Percentiles rank a stretch among this genome's conserved stretches.
Evolutionary conservation across 257 asterid species (phyloP).

Genomic region (Solanum raphanifolium): DNA sequence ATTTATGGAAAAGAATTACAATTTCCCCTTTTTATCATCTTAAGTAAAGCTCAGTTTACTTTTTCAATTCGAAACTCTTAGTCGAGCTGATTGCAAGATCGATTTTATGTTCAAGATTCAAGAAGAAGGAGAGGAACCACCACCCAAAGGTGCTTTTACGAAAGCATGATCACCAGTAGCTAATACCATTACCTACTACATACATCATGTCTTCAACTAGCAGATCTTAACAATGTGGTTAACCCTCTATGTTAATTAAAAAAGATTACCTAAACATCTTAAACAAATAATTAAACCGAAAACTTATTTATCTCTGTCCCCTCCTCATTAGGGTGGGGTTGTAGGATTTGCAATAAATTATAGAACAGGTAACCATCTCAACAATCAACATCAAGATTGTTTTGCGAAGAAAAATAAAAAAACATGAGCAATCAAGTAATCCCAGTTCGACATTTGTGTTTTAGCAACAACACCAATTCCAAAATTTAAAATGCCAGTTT

Average conservation of each 20-base stretch:
- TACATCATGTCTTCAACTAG: neutral
- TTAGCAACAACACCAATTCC: neutral
- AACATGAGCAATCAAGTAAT: neutral
- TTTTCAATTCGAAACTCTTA: neutral
- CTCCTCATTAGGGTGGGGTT: neutral
- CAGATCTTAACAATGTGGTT: neutral
- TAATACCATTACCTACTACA: neutral
- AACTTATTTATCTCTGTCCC: neutral
- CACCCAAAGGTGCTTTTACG: neutral
- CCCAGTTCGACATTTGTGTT: neutral
- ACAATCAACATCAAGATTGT: neutral
- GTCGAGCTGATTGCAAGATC: neutral
- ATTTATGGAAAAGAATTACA: neutral
- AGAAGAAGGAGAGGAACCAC: neutral
- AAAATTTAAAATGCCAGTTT: neutral
- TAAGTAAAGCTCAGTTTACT: neutral
- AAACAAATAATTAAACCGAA: neutral
- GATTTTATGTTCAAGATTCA: neutral
- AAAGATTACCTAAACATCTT: neutral
- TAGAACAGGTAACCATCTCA: neutral
- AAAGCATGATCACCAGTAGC: neutral
- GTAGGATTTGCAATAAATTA: neutral
- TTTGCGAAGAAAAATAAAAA: neutral
- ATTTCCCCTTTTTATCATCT: neutral
- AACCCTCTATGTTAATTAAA: neutral